Base-by-base conservation (phyloP, 805 yeast genomes). In the Nakazawaea anatomiae region DNA sequence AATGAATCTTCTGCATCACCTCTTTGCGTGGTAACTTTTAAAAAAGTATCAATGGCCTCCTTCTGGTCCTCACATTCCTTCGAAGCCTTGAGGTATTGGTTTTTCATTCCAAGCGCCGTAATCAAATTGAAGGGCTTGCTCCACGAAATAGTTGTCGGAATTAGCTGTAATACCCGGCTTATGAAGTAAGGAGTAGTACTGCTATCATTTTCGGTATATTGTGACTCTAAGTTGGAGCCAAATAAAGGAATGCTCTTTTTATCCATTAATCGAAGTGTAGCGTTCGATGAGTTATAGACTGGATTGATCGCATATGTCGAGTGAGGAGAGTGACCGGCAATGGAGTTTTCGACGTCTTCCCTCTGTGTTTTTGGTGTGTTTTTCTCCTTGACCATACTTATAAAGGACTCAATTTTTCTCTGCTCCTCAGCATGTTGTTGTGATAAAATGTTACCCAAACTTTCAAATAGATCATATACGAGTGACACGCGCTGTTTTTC, bases 161-260 rank as follows among this genome's bases (percentile, higher is more conserved):
- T 5, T 18, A 6, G 5, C 11, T 18, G 25, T 31, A 48, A 36
- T 4, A 38, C 32, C 12, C 38, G 14, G 8, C 28, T 6, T 7
- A 48, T 18, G 9, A 48, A 42, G 12, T 34, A 39, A 30, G 51
- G 51, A 25, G 29, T 28, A 18, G 29, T 29, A 25, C 8, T n/a
- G 9, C 35, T 34, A 8, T 11, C 46, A 6, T 4, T 28, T 18
- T 12, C 18, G 5, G 30, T 36, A 6, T 6, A 6, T 29, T 48
- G 43, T n/a, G 41, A 36, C 28, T n/a, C 43, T 30, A 48, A 30
- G 12, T 48, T 42, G 10, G 51, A 48, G 35, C 51, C 51, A 38
- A 48, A 48, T 11, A 48, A 29, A 18, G 51, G 51, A 2, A 25
- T 31, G 6, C 8, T 9, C 30, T 30, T 30, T 5, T 29, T 30